A percentile compares a stretch with the other conserved stretches of the same genome.
phyloP scores from a whole-genome alignment of 1,284 basidiomycete species.

The Ustilago shanxiensis region DNA sequence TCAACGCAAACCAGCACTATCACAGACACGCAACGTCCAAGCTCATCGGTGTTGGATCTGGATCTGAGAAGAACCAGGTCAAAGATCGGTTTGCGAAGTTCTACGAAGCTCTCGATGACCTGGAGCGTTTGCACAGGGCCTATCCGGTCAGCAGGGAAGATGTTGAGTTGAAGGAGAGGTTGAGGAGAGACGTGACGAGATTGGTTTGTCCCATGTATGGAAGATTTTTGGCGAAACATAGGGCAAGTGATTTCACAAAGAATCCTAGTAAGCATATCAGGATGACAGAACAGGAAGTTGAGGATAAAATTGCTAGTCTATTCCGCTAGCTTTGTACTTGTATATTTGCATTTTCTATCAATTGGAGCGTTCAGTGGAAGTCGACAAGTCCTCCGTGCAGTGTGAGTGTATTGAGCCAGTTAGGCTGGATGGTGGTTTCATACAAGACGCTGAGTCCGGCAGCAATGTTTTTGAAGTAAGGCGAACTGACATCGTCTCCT shows the following conservation, averaged over 20 bases:
- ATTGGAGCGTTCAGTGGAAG: conserved; percentile 32
- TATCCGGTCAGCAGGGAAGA: conserved; percentile 62
- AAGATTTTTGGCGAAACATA: conserved; percentile 56
- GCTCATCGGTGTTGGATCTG: conserved; percentile 57
- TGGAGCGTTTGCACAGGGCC: conserved; percentile 61
- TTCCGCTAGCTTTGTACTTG: conserved; percentile 37
- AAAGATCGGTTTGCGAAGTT: conserved; percentile 66
- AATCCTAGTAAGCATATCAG: conserved; percentile 62
- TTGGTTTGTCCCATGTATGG: conserved; percentile 60
- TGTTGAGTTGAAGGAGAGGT: conserved; percentile 46
- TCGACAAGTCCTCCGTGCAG: conserved; percentile 63
- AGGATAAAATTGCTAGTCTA: conserved; percentile 52
- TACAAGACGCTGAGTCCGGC: conserved; percentile 58
- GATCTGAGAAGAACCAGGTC: conserved; percentile 58
- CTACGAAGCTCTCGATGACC: conserved; percentile 62
- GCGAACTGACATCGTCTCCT: conserved; percentile 61
- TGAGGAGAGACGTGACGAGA: conserved; percentile 55
- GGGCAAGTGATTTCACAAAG: conserved; percentile 59
- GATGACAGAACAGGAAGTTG: conserved; percentile 59
- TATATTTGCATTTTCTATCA: conserved; percentile 29
- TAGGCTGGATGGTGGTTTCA: conserved; percentile 26
- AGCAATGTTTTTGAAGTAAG: conserved; percentile 60
- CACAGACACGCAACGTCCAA: conserved; percentile 54
- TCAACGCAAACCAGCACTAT: conserved; percentile 34
- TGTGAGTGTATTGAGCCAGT: conserved; percentile 57